phyloP scores from a whole-genome alignment of 768 basidiomycete genomes.

The Suillus occidentalis region DNA sequence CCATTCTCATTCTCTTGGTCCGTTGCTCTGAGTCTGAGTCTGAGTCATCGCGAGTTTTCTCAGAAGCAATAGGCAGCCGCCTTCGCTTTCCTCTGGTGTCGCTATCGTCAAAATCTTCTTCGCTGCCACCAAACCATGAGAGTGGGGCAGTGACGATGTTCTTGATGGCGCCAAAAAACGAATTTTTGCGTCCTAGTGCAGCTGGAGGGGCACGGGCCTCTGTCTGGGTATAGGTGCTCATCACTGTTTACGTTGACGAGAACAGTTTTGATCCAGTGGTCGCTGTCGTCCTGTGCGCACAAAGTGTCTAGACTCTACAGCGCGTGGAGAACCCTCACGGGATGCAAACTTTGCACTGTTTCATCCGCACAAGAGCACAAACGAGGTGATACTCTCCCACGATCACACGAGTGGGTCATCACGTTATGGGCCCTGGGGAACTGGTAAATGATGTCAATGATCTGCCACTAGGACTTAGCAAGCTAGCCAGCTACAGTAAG shows the following conservation, averaged over 20 bases:
- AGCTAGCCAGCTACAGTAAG: neutral
- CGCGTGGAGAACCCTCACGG: constrained; percentile 22
- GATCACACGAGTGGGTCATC: neutral
- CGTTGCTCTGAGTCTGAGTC: constrained; percentile 35
- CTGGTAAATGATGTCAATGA: neutral
- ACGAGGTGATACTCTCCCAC: constrained; percentile 19
- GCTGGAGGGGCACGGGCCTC: constrained; percentile 25
- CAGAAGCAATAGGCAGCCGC: constrained; percentile 34
- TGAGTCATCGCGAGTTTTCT: constrained; percentile 30
- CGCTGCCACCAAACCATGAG: constrained; percentile 49
- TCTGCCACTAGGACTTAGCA: neutral
- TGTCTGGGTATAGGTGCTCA: constrained; percentile 30
- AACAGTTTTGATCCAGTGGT: constrained; percentile 15
- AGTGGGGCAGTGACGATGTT: constrained; percentile 66
- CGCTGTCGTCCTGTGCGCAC: constrained; percentile 13
- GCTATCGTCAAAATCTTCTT: constrained; percentile 49
- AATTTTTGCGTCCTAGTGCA: constrained; percentile 51
- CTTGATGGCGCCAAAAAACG: constrained; percentile 63
- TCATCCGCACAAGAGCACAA: neutral
- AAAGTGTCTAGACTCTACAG: constrained; percentile 20
- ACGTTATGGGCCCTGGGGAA: neutral
- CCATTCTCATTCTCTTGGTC: constrained; percentile 54
- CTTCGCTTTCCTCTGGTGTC: constrained; percentile 52
- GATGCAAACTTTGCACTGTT: constrained; percentile 20
- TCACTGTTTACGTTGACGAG: constrained; percentile 19